Base-by-base conservation (phyloP, 2,329 filamentous ascomycete genomes). In the Paracoccidioides lutzii region DNA sequence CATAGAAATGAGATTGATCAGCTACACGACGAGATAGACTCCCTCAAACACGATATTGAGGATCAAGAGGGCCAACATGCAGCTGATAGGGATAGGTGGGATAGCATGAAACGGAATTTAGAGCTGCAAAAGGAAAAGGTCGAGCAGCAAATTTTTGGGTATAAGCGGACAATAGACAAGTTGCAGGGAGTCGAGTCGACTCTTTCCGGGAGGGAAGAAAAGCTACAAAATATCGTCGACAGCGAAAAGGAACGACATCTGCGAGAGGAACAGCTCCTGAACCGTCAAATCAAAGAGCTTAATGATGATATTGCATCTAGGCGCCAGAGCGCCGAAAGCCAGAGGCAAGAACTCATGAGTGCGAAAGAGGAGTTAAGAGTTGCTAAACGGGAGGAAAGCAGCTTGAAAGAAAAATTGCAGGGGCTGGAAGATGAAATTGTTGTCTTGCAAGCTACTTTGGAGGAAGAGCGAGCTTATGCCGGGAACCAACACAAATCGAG, bases 361-460 rank as follows among this genome's bases (percentile, higher is more conserved):
- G 78, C 83, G 7, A 81, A 80, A 54, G 85, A 90, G 60, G 83
- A 89, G 55, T 76, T 90, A 7, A 81, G 85, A n/a, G 75, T 84
- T 52, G 80, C 80, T 32, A 81, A 83, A 60, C 76, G 84, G 28
- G 81, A 84, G 60, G 78, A 81, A 64, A 79, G 82, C 60, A 67
- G 76, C 0, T 76, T 87, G 58, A 75, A 76, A 51, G 83, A 87
- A 60, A 88, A 83, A 66, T 75, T 83, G 1, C 80, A 85, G 56
- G 77, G 78, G 6, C 68, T 90, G 22, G 85, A 90, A 65, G 86
- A 90, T 60, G 87, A 90, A 66, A 76, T 89, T n/a, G 83, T 88
- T 54, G 80, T 88, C 33, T 71, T 90, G 12, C 85, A 89, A 66
- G 75, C 77, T 28, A 80, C 78, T 41, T 69, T 84, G 45, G 83